These are phyloP conservation scores for Elaeis guineensis DNA, from an alignment of 176 grass and related monocot genomes.

Conservation along the genomic window DNA sequence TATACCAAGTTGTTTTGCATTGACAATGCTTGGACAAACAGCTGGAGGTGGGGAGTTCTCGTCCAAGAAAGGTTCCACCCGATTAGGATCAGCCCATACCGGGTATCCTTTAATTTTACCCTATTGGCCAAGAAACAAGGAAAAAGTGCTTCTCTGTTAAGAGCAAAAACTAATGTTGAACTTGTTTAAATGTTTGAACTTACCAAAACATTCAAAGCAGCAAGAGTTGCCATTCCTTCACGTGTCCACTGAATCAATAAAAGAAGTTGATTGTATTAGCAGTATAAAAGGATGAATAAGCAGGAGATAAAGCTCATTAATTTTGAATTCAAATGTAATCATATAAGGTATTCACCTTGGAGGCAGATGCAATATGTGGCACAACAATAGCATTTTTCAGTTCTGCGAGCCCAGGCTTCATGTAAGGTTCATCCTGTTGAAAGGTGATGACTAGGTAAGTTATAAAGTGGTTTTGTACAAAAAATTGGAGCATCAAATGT, in stretches of 20 bases:
- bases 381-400: conserved; percentile 81
- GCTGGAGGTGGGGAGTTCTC: conserved; percentile 41
- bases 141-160: neutral
- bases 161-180: conserved; percentile 1
- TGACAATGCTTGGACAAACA: conserved; percentile 84
- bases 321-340: no score
- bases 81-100: conserved; percentile 59
- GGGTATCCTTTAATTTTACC: conserved; percentile 90
- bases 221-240: conserved; percentile 89
- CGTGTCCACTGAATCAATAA: conserved; percentile 58
- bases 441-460: neutral
- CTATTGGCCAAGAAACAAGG: conserved; percentile 18
- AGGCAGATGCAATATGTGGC: conserved; percentile 93
- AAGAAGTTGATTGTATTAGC: neutral
- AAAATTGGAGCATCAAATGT: neutral
- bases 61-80: conserved; percentile 62
- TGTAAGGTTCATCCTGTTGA: conserved; percentile 77
- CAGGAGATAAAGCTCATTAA: no score
- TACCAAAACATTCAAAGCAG: conserved; percentile 90
- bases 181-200: conserved; percentile 6
- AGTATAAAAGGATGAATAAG: no score
- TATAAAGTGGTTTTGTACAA: no score
- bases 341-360: conserved; percentile 39
- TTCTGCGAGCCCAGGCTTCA: conserved; percentile 86
- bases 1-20: conserved; percentile 73